Evolutionary conservation across 257 asterid genomes (phyloP), one percentile per base, ranked within the genome.

Genomic region (Solanum stenotomum): DNA sequence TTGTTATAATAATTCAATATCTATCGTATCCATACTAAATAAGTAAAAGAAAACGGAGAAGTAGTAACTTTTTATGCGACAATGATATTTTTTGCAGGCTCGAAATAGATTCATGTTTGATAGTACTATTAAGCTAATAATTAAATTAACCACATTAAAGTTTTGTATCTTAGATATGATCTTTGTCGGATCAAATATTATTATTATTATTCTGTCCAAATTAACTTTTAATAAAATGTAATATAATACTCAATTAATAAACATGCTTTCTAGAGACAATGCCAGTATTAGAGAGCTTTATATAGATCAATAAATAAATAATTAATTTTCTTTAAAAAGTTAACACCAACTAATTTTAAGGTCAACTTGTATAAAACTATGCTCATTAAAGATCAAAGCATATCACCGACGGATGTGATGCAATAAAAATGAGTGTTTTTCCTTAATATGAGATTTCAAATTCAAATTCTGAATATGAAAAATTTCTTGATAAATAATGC

Each of bases 1-100:
- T 2, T 67, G 0, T 67, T 25, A 2, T 65, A 0, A 13, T 68
- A 25, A 68, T 63, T 10, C 2, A 5, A 5, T 63, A 63, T 20
- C 25, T 10, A 63, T n/a, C 2, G 15, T n/a, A 63, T 6, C 0
- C 7, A 25, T 68, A 14, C 10, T 1, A 10, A 25, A 27, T 25
- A 27, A 25, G 2, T 2, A 67, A 27, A 67, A 68, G 22, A 25
- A 13, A 67, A 13, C 1, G 8, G 16, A n/a, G 31, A 1, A 63
- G 71, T 9, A 61, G 1, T 63, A 63, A 68, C 3, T 68, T 68
- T 29, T 68, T 68, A 68, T 68, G 8, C 16, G 71, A 70, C 37
- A 68, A 27, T 14, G 18, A 70, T 70, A 29, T 29, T 31, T 71
- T 31, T 72, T 16, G 79, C 14, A 72, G 4, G 44, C 79, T 72